Evolutionary conservation across 2,329 filamentous ascomycete species (phyloP), one percentile per base, ranked within the genome.

Genomic region (Diplocarpon mali): DNA sequence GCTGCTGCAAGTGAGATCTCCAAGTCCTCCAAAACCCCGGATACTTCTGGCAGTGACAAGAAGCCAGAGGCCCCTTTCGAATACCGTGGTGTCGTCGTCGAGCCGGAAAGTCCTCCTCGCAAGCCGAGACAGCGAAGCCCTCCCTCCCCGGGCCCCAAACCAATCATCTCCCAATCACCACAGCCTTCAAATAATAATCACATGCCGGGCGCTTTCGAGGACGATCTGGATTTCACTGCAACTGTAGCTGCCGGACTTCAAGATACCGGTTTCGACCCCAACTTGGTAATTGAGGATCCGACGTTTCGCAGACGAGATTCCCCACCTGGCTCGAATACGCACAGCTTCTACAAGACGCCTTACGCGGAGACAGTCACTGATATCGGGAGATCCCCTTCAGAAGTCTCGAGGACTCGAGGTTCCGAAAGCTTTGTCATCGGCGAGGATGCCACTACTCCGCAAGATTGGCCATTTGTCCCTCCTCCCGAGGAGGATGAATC

Each of bases 161-260:
- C 74, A 8, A 51, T 30, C 13, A 29, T 24, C 24, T 29, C 38
- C 31, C 65, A 65, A 40, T 54, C 58, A 15, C 58, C 69, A 35
- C 32, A 28, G 6, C 35, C 30, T 32, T 65, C 65, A 40, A 55
- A 58, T 16, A 59, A 69, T 35, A 70, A 14, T 12, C 11, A 75
- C 45, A 75, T 82, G 61, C 79, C 81, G 17, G 82, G 81, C 15
- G 66, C 72, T 9, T 88, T 83, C 56, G 74, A 67, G 1, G 73
- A 80, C 45, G 83, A 86, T 53, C 64, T 82, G 8, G 78, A 78
- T 41, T 86, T 87, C 53, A 76, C 79, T 7, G 83, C 82, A 24
- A 77, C 75, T 2, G 64, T 86, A 38, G 80, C 81, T 46, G 83
- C 81, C 38, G 80, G 78, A 1, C 68, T 85, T 39, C 66, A 80